Evolutionary conservation across 2,329 filamentous ascomycete genomes (phyloP), one percentile per base, ranked within the genome.

Genomic region (Xylariaceae sp.): DNA sequence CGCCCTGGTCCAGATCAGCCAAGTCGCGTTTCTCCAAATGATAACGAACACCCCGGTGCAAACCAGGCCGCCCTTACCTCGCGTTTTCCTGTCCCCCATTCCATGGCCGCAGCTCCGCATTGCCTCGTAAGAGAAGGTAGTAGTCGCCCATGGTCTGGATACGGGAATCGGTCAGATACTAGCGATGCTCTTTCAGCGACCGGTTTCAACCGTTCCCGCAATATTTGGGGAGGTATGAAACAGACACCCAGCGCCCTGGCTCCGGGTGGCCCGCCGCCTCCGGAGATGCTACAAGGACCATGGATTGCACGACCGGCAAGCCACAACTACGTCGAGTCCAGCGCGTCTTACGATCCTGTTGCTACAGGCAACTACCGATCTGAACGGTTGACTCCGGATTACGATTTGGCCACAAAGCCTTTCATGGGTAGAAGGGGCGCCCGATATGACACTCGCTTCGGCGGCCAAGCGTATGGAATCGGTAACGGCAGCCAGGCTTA

Each of bases 1-100:
- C 85, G 83, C 67, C 77, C 82, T 56, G 87, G 84, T 9, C 75
- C 82, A 57, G 82, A 85, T 52, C 81, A 83, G 23, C 57, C 60
- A 15, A 59, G 56, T n/a, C 61, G 64, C 9, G 68, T 69, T 11
- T 72, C 72, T 53, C 65, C 71, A 1, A 58, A 72, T 6, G 67
- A 72, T 51, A 49, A 56, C 55, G 67, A 71, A 10, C 67, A 69
- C 58, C 64, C 53, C 37, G 59, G 66, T n/a, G 68, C 60, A 17
- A 59, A 59, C 35, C 68, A 61, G 48, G 51, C 60, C 51, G 61
- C 59, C 57, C 73, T 76, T 57, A 69, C 73, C 50, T 56, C 64
- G 23, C 63, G 68, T 39, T 42, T 65, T 59, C 51, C 64, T 2
- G 65, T 64, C 8, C 61, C 65, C 7, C 50, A 67, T 4, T 39